Evolutionary conservation across 345 rosid genomes (phyloP).

Genomic region (Salix koriyanagi): DNA sequence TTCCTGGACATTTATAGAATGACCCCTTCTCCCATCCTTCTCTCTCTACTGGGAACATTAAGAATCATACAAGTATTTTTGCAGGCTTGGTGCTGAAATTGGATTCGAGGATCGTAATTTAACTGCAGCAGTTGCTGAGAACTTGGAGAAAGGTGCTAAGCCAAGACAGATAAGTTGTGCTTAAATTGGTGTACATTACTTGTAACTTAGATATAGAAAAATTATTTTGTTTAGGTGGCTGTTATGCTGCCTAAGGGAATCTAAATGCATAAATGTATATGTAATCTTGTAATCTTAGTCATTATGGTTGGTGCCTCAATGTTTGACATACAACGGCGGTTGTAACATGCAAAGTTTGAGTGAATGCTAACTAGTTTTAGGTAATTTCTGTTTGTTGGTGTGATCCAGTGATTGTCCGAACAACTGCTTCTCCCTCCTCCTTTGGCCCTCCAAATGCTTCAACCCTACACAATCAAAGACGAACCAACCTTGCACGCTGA

Average conservation of each 20-base stretch:
- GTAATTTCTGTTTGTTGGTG: not conserved
- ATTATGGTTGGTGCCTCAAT: not conserved
- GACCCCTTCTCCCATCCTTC: not conserved
- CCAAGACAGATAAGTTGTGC: slow-evolving; percentile 56
- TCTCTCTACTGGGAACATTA: not conserved
- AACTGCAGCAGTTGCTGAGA: slow-evolving; percentile 67
- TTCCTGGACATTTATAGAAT: not conserved
- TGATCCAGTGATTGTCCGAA: slow-evolving; percentile 51
- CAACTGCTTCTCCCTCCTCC: slow-evolving; percentile 75
- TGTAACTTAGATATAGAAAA: slow-evolving; percentile 25
- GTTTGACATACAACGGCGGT: not conserved
- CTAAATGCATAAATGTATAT: slow-evolving; percentile 16
- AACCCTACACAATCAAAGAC: slow-evolving; percentile 35
- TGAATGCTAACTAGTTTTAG: not conserved
- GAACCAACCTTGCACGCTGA: not conserved
- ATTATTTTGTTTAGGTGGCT: not conserved
- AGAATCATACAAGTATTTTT: slow-evolving; percentile 1
- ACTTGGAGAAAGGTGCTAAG: slow-evolving; percentile 64
- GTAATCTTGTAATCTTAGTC: not conserved
- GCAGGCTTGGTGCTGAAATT: slow-evolving; percentile 72
- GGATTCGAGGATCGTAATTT: slow-evolving; percentile 82
- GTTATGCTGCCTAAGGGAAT: slow-evolving; percentile 5
- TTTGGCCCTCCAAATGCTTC: slow-evolving; percentile 81
- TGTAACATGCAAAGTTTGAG: not conserved
- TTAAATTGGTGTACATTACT: slow-evolving; percentile 41